phyloP scores from a whole-genome alignment of 2,329 filamentous ascomycete genomes.

The Clonostachys sp. region DNA sequence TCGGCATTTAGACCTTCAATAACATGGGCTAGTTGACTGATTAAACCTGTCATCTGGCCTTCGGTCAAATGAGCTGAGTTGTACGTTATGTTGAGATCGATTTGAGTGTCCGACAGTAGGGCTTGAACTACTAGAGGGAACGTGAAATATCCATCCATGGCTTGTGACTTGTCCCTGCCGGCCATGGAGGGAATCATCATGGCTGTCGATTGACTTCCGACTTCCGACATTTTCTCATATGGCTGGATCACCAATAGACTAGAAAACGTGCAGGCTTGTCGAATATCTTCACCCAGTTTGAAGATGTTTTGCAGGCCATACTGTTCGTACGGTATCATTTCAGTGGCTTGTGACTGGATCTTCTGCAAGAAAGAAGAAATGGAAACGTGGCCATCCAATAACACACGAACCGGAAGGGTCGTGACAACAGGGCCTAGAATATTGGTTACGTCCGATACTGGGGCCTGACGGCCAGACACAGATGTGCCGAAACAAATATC shows the following conservation, averaged over 20 bases:
- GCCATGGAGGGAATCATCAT: too few species aligned
- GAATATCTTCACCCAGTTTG: slow-evolving; percentile 2
- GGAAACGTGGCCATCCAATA: background rate
- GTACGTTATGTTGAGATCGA: background rate
- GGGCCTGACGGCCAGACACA: slow-evolving; percentile 10
- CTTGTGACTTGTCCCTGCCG: background rate
- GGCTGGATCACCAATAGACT: slow-evolving; percentile 8
- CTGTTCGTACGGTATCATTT: slow-evolving; percentile 14
- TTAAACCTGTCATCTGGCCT: too few species aligned
- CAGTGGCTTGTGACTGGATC: slow-evolving; percentile 11
- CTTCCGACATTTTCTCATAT: background rate
- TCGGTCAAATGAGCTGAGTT: background rate
- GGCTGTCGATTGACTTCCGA: background rate
- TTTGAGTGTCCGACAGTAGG: slow-evolving; percentile 12
- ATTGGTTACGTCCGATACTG: slow-evolving; percentile 6
- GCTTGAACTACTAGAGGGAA: slow-evolving; percentile 11
- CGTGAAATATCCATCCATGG: slow-evolving; percentile 5
- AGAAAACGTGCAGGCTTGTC: slow-evolving; percentile 3
- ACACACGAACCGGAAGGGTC: slow-evolving; percentile 4
- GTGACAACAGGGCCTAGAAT: slow-evolving; percentile 7
- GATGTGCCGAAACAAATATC: slow-evolving; percentile 9
- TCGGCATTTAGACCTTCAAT: too few species aligned
- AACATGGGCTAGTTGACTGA: too few species aligned
- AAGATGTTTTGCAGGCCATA: slow-evolving; percentile 18
- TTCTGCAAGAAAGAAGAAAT: slow-evolving; percentile 5